Evolutionary conservation across 2,329 filamentous ascomycete species (phyloP).

Genomic region (Arthrinium puccinioides): DNA sequence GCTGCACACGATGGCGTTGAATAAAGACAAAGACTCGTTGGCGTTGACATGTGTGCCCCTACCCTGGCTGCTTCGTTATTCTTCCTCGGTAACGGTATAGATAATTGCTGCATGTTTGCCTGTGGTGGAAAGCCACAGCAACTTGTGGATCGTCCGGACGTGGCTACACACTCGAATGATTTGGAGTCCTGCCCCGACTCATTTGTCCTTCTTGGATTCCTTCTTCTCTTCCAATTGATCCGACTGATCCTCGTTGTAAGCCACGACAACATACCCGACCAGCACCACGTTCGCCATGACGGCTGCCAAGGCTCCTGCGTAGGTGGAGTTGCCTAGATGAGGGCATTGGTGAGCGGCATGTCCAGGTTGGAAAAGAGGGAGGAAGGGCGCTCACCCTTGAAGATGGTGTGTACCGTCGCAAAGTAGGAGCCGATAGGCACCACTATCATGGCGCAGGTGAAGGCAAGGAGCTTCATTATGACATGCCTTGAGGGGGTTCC

Average conservation of each 20-base stretch:
- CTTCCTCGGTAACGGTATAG: no score
- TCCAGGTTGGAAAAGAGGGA: constrained; percentile 48
- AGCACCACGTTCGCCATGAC: constrained; percentile 88
- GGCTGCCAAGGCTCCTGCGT: constrained; percentile 77
- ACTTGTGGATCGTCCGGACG: no score
- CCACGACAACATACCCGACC: constrained; percentile 83
- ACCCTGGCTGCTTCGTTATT: no score
- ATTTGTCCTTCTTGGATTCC: constrained; percentile 39
- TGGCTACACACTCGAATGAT: no score
- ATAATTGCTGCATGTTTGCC: no score
- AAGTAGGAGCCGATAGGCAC: constrained; percentile 88
- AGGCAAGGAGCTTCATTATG: constrained; percentile 82
- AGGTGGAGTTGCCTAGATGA: constrained; percentile 72
- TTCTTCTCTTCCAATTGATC: constrained; percentile 35
- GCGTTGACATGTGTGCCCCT: no score
- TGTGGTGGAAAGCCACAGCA: no score
- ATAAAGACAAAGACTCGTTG: no score
- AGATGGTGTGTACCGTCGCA: constrained; percentile 66
- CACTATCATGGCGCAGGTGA: constrained; percentile 86
- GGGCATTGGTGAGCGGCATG: not conserved
- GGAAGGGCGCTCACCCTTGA: constrained; percentile 55
- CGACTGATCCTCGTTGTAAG: constrained; percentile 75
- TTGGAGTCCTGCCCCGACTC: no score
- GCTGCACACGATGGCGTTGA: no score
- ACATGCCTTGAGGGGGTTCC: constrained; percentile 54